phyloP scores from a whole-genome alignment of 768 basidiomycete species.

The Tulasnella calospora region DNA sequence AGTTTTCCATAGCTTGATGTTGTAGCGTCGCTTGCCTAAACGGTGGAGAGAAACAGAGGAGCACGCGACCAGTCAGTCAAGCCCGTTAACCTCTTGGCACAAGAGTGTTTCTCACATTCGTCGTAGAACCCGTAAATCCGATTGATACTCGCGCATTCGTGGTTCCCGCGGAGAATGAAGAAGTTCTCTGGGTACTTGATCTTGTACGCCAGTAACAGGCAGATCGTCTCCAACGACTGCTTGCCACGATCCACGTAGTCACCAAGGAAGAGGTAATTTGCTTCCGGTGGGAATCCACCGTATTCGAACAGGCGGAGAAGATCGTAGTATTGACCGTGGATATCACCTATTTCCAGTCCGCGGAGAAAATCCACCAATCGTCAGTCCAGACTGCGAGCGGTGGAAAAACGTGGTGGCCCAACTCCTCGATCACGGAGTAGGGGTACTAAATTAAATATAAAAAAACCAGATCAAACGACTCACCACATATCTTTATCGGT shows the following conservation, averaged over 20 bases:
- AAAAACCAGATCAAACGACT: constrained; percentile 37
- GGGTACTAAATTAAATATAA: constrained; percentile 21
- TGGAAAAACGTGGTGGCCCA: no score
- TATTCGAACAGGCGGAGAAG: constrained; percentile 97
- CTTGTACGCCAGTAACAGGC: constrained; percentile 97
- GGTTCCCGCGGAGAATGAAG: constrained; percentile 97
- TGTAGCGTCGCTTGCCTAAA: constrained; percentile 97
- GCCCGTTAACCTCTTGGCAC: no score
- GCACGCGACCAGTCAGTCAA: background rate
- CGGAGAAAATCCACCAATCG: background rate
- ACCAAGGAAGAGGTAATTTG: constrained; percentile 98
- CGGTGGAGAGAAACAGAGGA: background rate
- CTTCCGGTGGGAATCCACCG: constrained; percentile 98
- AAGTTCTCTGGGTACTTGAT: constrained; percentile 99
- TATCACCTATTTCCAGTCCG: constrained; percentile 63
- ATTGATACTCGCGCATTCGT: constrained; percentile 99
- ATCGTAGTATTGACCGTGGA: constrained; percentile 99
- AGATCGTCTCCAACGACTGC: constrained; percentile 99
- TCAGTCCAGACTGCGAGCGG: constrained; percentile 2
- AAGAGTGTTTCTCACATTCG: constrained; percentile 66
- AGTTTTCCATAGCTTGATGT: constrained; percentile 99
- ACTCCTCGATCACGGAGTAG: constrained; percentile 19
- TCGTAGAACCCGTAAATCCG: constrained; percentile 99
- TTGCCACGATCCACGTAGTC: constrained; percentile 99
- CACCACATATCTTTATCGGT: constrained; percentile 99